Percentiles rank a stretch among this genome's conserved stretches.
These are phyloP conservation scores for Cymodocea nodosa DNA, from an alignment of 116 monocot genomes.

Conservation along the genomic window DNA sequence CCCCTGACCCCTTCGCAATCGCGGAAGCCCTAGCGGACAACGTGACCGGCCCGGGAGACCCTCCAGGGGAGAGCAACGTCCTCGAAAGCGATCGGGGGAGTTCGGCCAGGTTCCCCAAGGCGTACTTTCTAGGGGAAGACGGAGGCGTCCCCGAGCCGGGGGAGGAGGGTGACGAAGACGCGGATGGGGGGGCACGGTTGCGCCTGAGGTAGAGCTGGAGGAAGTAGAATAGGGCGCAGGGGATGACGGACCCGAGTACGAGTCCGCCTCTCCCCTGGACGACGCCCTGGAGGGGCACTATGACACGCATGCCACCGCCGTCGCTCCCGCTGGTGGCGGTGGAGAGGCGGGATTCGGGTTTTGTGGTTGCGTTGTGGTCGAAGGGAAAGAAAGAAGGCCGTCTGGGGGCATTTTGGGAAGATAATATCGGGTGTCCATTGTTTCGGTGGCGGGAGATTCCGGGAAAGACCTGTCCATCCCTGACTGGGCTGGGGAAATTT, in stretches of 20 bases:
- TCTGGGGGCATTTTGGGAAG: too few relatives aligned
- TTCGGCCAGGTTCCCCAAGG: constrained; percentile 1
- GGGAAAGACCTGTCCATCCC: too few relatives aligned
- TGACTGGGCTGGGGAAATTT: too few relatives aligned
- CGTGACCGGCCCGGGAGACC: constrained; percentile 16
- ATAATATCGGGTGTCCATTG: too few relatives aligned
- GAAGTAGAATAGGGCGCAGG: constrained; percentile 70
- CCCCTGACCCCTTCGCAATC: constrained; percentile 11
- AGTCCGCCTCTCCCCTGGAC: constrained; percentile 63
- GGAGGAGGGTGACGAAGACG: constrained; percentile 5
- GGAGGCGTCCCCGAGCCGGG: constrained; percentile 1
- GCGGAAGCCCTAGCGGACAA: constrained; percentile 18
- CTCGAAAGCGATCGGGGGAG: constrained; percentile 12
- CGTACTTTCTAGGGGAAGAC: neutral
- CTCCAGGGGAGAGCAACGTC: constrained; percentile 26
- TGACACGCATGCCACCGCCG: constrained; percentile 29
- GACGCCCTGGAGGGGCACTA: constrained; percentile 53
- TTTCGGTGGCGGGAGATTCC: too few relatives aligned
- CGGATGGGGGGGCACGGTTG: constrained; percentile 18
- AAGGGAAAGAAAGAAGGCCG: too few relatives aligned
- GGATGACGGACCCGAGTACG: constrained; percentile 49
- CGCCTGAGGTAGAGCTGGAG: constrained; percentile 56
- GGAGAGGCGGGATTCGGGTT: neutral
- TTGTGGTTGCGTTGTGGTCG: neutral
- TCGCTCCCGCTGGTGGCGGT: neutral